Percentiles rank a stretch among this genome's conserved stretches.
Evolutionary conservation across 805 yeast genomes (phyloP).

Genomic region (Blastobotrys americana): DNA sequence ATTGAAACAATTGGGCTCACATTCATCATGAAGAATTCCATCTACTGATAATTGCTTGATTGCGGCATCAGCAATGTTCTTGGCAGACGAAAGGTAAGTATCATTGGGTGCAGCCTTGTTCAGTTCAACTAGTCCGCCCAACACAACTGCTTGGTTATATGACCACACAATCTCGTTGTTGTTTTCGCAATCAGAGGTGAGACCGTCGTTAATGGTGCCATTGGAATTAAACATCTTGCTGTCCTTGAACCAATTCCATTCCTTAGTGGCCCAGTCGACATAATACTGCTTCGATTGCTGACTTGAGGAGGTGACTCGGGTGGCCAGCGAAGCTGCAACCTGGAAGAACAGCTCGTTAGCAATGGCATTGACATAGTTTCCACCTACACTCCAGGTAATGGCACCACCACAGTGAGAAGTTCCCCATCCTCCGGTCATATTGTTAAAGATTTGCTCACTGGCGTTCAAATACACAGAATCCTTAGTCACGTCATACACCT

Average conservation of each 20-base stretch:
- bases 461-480: conserved; percentile 7
- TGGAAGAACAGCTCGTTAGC: conserved; percentile 13
- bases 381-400: conserved; percentile 10
- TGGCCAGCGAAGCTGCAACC: conserved; percentile 11
- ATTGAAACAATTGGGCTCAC: conserved; percentile 10
- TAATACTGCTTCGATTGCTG: conserved; percentile 5
- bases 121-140: conserved; percentile 11
- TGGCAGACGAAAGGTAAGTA: conserved; percentile 2
- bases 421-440: not conserved
- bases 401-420: conserved; percentile 12
- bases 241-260: conserved; percentile 11
- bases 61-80: conserved; percentile 7
- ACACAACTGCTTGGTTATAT: conserved; percentile 13
- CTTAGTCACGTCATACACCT: conserved; percentile 10
- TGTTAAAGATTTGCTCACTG: conserved; percentile 8
- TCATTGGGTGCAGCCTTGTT: conserved; percentile 1
- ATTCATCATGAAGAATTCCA: conserved; percentile 9
- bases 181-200: conserved; percentile 8
- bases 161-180: conserved; percentile 9
- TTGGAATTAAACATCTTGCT: conserved; percentile 6
- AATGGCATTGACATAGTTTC: conserved; percentile 12
- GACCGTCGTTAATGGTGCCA: conserved; percentile 11
- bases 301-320: conserved; percentile 2
- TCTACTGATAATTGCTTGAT: not conserved
- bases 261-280: conserved; percentile 8